Base-by-base conservation (phyloP, 495 filamentous ascomycete genomes). In the Lophiotrema nucula region DNA sequence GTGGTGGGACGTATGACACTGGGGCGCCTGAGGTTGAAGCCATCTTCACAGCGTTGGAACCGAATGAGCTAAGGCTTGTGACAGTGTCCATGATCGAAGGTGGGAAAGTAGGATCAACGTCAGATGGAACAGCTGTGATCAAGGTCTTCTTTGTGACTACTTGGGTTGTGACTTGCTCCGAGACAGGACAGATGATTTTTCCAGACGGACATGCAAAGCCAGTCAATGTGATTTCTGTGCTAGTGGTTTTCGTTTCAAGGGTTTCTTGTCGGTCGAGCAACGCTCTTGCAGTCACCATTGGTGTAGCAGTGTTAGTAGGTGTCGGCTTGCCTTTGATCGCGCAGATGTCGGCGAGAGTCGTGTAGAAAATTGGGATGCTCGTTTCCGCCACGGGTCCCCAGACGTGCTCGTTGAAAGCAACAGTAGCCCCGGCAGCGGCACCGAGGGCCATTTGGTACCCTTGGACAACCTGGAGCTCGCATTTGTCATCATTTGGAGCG, bases 331-430 rank as follows among this genome's bases (percentile, higher is more conserved):
- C 47, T 27, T 62, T 45, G 21, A 55, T 52, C 1, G 75, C 77
- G 64, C 80, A 84, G 1, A 67, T 60, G 42, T 73, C 70, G 22
- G 74, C 71, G 15, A 83, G 56, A 0, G 75, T 80, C 2, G 79
- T 83, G 65, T 78, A 79, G 57, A 73, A 84, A 50, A 84, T 68
- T 0, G 79, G 76, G 18, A 75, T 72, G 4, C 73, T 73, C 0
- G 75, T 78, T 27, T 69, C 67, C 4, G 76, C 70, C 8, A 67
- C 50, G 1, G 77, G 79, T 4, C 80, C 80, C 79, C 79, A 84
- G 6, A 73, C 75, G 19, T 79, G 59, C 11, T 19, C 19, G 4
- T 62, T 68, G 13, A 82, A 38, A 18, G 68, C 73, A 4, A 81
- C 53, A 0, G 77, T 77, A 2, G 79, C 79, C 15, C 79, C 81